Evolutionary conservation across 257 asterid species (phyloP).

Genomic region (Capsicum pubescens): DNA sequence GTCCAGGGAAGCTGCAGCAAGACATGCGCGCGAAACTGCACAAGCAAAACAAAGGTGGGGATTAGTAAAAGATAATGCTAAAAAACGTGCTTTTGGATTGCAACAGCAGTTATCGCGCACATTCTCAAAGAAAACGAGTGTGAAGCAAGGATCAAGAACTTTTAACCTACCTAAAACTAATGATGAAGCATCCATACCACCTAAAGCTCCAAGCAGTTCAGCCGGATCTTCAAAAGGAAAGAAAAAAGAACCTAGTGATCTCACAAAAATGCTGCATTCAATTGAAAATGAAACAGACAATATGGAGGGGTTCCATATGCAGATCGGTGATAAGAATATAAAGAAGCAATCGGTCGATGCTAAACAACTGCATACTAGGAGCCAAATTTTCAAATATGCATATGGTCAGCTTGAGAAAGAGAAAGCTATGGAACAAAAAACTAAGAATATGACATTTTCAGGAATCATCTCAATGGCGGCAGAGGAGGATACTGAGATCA

Average conservation of each 20-base stretch:
- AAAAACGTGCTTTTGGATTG: constrained; percentile 60
- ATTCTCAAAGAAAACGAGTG: constrained; percentile 61
- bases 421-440: constrained; percentile 87
- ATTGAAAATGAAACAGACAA: constrained; percentile 63
- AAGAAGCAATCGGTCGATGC: constrained; percentile 69
- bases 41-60: constrained; percentile 90
- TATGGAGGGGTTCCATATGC: constrained; percentile 63
- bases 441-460: constrained; percentile 80
- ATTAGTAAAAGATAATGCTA: constrained; percentile 74
- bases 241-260: constrained; percentile 55
- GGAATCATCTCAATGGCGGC: constrained; percentile 90
- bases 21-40: constrained; percentile 90
- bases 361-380: constrained; percentile 74
- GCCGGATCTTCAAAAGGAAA: constrained; percentile 45
- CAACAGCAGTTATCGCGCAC: constrained; percentile 73
- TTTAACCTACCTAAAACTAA: constrained; percentile 28
- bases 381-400: constrained; percentile 95
- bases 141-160: constrained; percentile 38
- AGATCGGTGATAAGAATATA: constrained; percentile 69
- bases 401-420: constrained; percentile 95
- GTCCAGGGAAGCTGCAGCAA: constrained; percentile 91
- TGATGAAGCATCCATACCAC: constrained; percentile 45
- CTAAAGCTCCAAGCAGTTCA: constrained; percentile 37
- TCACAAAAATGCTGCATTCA: constrained; percentile 71
- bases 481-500: constrained; percentile 55